Percentiles rank a stretch among this genome's conserved stretches.
phyloP scores from a whole-genome alignment of 345 rosid species.

The Eutrema japonicum region DNA sequence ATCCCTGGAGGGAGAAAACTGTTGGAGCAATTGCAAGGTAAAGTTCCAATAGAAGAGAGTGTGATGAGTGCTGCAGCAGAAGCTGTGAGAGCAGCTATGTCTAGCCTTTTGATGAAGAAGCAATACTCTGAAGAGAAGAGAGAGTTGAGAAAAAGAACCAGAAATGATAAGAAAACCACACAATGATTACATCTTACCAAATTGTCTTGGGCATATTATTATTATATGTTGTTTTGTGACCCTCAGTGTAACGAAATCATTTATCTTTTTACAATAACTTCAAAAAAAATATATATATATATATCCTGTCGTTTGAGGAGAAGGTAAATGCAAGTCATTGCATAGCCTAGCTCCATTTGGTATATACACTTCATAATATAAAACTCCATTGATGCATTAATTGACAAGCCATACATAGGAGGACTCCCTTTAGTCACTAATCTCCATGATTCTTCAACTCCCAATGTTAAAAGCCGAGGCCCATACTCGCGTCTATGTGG shows the following conservation, averaged over 20 bases:
- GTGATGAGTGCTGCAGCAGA: constrained; percentile 71
- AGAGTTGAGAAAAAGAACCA: constrained; percentile 82
- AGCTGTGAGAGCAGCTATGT: constrained; percentile 79
- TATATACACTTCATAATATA: not conserved
- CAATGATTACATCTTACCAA: constrained; percentile 38
- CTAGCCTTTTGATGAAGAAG: constrained; percentile 80
- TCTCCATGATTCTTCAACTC: not conserved
- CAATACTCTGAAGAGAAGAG: constrained; percentile 73
- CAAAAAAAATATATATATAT: no score
- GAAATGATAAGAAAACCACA: constrained; percentile 75
- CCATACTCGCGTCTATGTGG: not conserved
- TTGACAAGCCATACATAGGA: not conserved
- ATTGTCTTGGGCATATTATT: not conserved
- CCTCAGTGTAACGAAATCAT: no score
- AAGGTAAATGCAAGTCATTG: no score
- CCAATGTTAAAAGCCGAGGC: not conserved
- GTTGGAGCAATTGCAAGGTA: constrained; percentile 71
- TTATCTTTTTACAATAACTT: no score
- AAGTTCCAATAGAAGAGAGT: constrained; percentile 57
- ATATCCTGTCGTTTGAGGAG: not conserved
- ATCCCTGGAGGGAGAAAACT: constrained; percentile 69
- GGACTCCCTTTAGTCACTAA: not conserved
- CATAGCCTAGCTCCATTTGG: not conserved
- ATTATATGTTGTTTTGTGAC: not conserved
- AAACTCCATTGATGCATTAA: not conserved